Percentiles rank a stretch among this genome's conserved stretches.
phyloP scores from a whole-genome alignment of 1,284 basidiomycete species.

The Rhodofomes roseus region DNA sequence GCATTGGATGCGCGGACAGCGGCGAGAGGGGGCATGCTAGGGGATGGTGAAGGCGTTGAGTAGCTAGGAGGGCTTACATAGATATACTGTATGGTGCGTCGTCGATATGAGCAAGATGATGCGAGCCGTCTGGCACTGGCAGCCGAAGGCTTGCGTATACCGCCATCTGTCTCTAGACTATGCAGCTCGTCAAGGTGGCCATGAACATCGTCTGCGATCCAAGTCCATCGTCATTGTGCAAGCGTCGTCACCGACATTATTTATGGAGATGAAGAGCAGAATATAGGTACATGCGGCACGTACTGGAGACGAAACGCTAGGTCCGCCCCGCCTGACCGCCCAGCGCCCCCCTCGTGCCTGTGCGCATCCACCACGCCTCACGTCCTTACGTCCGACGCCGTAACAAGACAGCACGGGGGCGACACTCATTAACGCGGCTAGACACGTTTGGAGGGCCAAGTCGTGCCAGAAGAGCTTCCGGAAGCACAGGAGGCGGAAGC shows the following conservation, averaged over 20 bases:
- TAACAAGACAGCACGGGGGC: neutral
- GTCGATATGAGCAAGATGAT: too few relatives aligned
- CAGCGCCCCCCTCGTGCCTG: neutral
- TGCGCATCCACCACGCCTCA: neutral
- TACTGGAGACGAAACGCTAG: neutral
- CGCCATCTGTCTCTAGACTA: too few relatives aligned
- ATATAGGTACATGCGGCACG: neutral
- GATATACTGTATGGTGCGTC: too few relatives aligned
- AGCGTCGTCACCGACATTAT: too few relatives aligned
- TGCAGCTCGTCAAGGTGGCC: too few relatives aligned
- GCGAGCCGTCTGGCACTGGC: too few relatives aligned
- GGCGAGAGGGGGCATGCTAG: conserved; percentile 12
- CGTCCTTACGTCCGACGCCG: neutral
- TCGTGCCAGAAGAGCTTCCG: neutral
- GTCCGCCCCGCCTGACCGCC: neutral
- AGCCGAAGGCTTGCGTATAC: too few relatives aligned
- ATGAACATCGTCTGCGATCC: too few relatives aligned
- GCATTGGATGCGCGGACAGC: conserved; percentile 10
- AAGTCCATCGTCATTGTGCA: too few relatives aligned
- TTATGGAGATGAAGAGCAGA: neutral
- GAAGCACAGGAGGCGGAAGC: neutral
- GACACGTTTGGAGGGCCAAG: neutral
- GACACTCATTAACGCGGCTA: neutral
- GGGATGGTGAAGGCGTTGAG: neutral
- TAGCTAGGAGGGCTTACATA: too few relatives aligned